These are phyloP conservation scores for Suhomyces sp. DNA, from an alignment of 805 yeast genomes.

Conservation along the genomic window DNA sequence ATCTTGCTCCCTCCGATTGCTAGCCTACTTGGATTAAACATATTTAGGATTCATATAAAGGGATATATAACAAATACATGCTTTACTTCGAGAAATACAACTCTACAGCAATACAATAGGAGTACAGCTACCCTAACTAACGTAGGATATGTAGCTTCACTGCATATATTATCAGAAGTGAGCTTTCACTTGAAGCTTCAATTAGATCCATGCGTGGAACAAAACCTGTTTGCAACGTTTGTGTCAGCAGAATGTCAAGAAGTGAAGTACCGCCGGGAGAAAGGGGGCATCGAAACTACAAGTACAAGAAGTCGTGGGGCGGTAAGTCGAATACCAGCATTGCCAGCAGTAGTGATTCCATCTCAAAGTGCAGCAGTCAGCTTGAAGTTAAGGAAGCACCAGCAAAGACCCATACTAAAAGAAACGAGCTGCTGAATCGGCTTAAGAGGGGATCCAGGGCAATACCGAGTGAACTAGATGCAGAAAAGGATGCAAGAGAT, in stretches of 20 bases:
- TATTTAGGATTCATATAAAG: not conserved
- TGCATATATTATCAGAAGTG: too few relatives aligned
- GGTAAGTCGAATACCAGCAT: not conserved
- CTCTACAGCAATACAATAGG: too few relatives aligned
- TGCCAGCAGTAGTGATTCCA: not conserved
- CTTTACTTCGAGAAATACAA: not conserved
- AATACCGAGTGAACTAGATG: not conserved
- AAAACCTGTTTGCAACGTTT: not conserved
- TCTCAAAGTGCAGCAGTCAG: not conserved
- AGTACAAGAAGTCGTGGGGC: not conserved
- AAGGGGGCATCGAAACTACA: not conserved
- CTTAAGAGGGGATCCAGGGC: not conserved
- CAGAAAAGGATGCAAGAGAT: not conserved
- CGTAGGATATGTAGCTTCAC: too few relatives aligned
- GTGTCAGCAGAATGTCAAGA: not conserved
- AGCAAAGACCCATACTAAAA: not conserved
- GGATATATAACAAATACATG: not conserved
- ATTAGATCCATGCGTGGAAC: too few relatives aligned
- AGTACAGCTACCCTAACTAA: too few relatives aligned
- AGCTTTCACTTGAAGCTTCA: too few relatives aligned
- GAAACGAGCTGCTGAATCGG: not conserved
- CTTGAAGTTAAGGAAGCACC: not conserved
- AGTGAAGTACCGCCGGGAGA: not conserved
- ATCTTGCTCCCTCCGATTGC: not conserved
- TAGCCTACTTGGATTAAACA: not conserved